These are phyloP conservation scores for Monosporascus sp. DNA, from an alignment of 2,329 filamentous ascomycete species.

Conservation along the genomic window DNA sequence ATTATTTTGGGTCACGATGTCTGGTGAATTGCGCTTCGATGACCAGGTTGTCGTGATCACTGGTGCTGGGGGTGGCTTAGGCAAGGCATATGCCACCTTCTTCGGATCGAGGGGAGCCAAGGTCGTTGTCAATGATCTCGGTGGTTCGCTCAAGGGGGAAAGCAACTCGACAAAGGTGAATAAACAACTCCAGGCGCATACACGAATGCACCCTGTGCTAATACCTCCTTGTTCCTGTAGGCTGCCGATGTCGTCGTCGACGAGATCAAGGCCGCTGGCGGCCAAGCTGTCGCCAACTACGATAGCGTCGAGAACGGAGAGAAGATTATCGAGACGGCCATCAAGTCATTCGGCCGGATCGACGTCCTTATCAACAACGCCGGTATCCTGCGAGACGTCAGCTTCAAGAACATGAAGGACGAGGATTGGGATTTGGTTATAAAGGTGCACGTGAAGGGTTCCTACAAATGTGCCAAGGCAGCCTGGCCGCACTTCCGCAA, in stretches of 20 bases:
- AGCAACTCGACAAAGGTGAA: slow-evolving; percentile 78
- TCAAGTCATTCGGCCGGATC: slow-evolving; percentile 76
- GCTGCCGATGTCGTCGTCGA: slow-evolving; percentile 78
- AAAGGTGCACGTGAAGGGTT: slow-evolving; percentile 85
- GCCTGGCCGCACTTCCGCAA: slow-evolving; percentile 98
- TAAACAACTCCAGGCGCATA: neutral
- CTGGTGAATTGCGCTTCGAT: slow-evolving; percentile 62
- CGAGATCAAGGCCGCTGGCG: slow-evolving; percentile 80
- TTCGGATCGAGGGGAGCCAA: slow-evolving; percentile 89
- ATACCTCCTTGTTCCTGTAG: slow-evolving; percentile 36
- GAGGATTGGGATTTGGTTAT: slow-evolving; percentile 94
- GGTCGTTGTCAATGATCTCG: slow-evolving; percentile 95
- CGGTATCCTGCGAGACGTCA: slow-evolving; percentile 88
- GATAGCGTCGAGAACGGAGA: slow-evolving; percentile 91
- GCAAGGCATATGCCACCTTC: slow-evolving; percentile 80
- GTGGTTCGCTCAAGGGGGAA: slow-evolving; percentile 89
- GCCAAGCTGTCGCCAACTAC: slow-evolving; percentile 97
- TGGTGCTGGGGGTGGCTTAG: slow-evolving; percentile 76
- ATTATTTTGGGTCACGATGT: slow-evolving; percentile 17
- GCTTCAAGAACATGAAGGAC: slow-evolving; percentile 99
- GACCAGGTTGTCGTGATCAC: slow-evolving; percentile 87
- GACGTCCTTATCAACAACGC: slow-evolving; percentile 98
- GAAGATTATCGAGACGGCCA: slow-evolving; percentile 85
- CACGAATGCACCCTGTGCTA: slow-evolving; percentile 12
- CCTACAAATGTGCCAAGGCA: slow-evolving; percentile 91